A percentile compares a stretch with the other conserved stretches of the same genome.
Conservation (phyloP, 495 filamentous ascomycete species). For the Peziza echinospora region DNA sequence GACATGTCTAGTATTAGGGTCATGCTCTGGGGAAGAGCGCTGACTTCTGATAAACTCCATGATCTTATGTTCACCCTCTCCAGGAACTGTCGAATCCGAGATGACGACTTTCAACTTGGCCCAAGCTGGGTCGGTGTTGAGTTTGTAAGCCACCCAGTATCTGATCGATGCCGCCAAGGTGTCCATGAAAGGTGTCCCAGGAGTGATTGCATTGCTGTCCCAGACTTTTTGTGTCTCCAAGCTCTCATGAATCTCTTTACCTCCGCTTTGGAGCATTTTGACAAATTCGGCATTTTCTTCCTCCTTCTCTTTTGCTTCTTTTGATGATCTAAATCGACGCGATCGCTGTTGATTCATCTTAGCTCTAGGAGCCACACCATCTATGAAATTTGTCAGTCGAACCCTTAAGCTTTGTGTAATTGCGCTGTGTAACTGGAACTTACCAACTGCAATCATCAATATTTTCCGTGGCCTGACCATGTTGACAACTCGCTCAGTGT, state of each 20-base stretch:
- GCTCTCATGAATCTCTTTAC: slow-evolving; percentile 33
- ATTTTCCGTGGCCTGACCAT: slow-evolving; percentile 93
- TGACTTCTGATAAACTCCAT: slow-evolving; percentile 97
- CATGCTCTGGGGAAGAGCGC: slow-evolving; percentile 66
- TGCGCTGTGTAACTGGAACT: no score
- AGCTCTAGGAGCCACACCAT: slow-evolving; percentile 88
- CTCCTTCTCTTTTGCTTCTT: slow-evolving; percentile 85
- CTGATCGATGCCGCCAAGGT: slow-evolving; percentile 74
- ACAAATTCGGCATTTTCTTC: slow-evolving; percentile 71
- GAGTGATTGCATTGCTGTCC: slow-evolving; percentile 95
- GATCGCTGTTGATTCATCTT: slow-evolving; percentile 99
- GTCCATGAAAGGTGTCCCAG: slow-evolving; percentile 97
- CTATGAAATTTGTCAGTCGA: no score
- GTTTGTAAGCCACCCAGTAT: slow-evolving; percentile 93
- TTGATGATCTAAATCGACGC: slow-evolving; percentile 73
- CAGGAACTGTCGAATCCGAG: slow-evolving; percentile 90
- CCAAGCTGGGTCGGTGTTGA: slow-evolving; percentile 94
- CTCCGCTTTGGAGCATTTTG: slow-evolving; percentile 56
- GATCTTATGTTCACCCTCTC: slow-evolving; percentile 98
- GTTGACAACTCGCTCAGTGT: slow-evolving; percentile 92
- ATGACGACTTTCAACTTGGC: slow-evolving; percentile 92
- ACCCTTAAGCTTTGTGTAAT: no score
- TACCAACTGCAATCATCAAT: slow-evolving; percentile 93
- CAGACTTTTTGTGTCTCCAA: slow-evolving; percentile 70
- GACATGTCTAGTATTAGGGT: slow-evolving; percentile 91